Conservation (phyloP, 805 yeast genomes). For the Wickerhamiella musiphila region DNA sequence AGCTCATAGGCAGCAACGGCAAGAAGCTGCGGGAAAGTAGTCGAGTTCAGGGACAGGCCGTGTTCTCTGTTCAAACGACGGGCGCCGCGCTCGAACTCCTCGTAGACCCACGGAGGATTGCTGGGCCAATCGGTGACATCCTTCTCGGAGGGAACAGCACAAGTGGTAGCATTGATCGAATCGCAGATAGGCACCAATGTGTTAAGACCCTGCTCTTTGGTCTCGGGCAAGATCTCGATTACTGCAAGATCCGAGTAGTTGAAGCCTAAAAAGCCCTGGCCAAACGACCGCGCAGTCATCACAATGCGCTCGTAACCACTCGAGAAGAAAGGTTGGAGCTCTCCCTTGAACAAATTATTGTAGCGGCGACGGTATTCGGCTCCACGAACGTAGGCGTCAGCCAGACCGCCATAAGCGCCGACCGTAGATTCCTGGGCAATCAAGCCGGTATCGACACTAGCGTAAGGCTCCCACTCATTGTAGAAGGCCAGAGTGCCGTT, state of each 20-base stretch:
- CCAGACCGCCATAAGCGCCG: constrained; percentile 34
- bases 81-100: constrained; percentile 12
- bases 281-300: constrained; percentile 11
- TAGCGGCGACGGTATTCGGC: constrained; percentile 30
- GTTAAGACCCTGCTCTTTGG: constrained; percentile 8
- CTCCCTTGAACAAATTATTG: constrained; percentile 25
- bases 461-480: constrained; percentile 30
- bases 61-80: constrained; percentile 14
- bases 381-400: constrained; percentile 33
- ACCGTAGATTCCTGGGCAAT: constrained; percentile 29
- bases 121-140: neutral
- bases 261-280: constrained; percentile 11
- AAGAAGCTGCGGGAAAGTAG: constrained; percentile 28
- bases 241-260: constrained; percentile 7
- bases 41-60: constrained; percentile 23
- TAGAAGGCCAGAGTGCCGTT: constrained; percentile 24
- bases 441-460: constrained; percentile 19
- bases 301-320: constrained; percentile 32
- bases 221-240: constrained; percentile 9
- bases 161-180: constrained; percentile 2
- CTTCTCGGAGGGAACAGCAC: constrained; percentile 1
- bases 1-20: constrained; percentile 34
- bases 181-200: constrained; percentile 7
- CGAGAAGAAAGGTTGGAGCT: constrained; percentile 31
- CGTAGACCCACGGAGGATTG: constrained; percentile 4